Evolutionary conservation across 2,329 filamentous ascomycete genomes (phyloP).

Genomic region (Trichoderma breve): DNA sequence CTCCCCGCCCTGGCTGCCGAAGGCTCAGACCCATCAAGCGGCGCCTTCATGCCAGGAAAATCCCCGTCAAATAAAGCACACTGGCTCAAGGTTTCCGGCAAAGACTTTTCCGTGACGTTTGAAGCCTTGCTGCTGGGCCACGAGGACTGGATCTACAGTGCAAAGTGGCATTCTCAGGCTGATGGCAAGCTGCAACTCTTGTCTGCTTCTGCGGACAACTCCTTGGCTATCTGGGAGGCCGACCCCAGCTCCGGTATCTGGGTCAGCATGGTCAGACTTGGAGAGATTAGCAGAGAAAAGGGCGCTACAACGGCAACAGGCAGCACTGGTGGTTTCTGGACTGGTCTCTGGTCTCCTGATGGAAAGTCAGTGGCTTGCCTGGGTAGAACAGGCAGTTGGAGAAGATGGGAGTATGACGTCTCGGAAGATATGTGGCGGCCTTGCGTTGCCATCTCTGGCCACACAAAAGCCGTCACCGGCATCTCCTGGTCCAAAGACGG

Average conservation of each 20-base stretch:
- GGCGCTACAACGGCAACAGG: constrained; percentile 95
- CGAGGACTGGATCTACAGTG: constrained; percentile 97
- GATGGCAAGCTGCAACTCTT: constrained; percentile 66
- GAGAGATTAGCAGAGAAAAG: constrained; percentile 92
- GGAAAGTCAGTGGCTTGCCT: constrained; percentile 75
- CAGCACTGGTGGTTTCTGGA: constrained; percentile 95
- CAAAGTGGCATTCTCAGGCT: constrained; percentile 63
- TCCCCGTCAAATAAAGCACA: constrained; percentile 89
- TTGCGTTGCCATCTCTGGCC: constrained; percentile 74
- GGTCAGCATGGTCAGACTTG: constrained; percentile 80
- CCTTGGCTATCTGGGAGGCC: constrained; percentile 86
- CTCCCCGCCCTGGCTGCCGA: constrained; percentile 56
- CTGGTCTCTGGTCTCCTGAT: constrained; percentile 83
- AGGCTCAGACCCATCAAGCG: constrained; percentile 55
- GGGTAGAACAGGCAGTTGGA: constrained; percentile 90
- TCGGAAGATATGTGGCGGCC: constrained; percentile 71
- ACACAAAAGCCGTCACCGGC: constrained; percentile 77
- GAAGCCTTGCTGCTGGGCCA: constrained; percentile 92
- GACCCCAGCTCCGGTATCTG: constrained; percentile 84
- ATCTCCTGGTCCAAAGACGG: constrained; percentile 82
- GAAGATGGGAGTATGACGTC: constrained; percentile 70
- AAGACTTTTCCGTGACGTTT: constrained; percentile 80
- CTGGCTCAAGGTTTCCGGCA: constrained; percentile 59
- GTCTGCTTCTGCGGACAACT: constrained; percentile 92
- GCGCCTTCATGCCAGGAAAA: constrained; percentile 62